Evolutionary conservation across 495 filamentous ascomycete species (phyloP).

Genomic region (Talaromyces adpressus): DNA sequence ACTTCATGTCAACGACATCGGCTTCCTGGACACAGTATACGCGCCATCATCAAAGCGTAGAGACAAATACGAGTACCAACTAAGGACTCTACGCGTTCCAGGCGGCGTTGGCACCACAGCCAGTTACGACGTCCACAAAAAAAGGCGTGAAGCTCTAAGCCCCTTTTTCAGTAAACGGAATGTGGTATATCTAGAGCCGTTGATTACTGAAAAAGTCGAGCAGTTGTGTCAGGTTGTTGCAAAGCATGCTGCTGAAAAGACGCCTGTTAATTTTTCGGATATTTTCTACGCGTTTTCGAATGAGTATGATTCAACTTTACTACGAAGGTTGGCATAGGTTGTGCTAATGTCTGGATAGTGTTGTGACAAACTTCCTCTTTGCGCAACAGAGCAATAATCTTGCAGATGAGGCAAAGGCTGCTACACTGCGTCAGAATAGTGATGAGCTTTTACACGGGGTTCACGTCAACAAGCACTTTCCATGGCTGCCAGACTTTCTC

Average conservation of each 20-base stretch:
- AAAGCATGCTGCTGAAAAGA: slow-evolving; percentile 20
- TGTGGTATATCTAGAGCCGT: slow-evolving; percentile 20
- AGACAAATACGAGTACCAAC: slow-evolving; percentile 20
- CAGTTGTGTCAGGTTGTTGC: slow-evolving; percentile 23
- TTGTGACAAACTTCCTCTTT: slow-evolving; percentile 32
- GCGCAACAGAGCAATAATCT: slow-evolving; percentile 26
- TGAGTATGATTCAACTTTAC: slow-evolving; percentile 15
- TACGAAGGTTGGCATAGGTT: slow-evolving; percentile 1
- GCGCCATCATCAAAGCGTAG: slow-evolving; percentile 10
- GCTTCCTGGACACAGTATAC: slow-evolving; percentile 25
- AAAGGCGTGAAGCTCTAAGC: slow-evolving; percentile 26
- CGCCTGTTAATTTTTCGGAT: slow-evolving; percentile 34
- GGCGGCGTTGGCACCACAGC: slow-evolving; percentile 18
- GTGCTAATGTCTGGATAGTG: slow-evolving; percentile 22
- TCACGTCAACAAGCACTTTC: slow-evolving; percentile 34
- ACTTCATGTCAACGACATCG: slow-evolving; percentile 26
- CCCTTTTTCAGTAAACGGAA: slow-evolving; percentile 31
- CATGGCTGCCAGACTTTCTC: slow-evolving; percentile 29
- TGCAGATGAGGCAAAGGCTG: slow-evolving; percentile 24
- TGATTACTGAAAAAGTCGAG: slow-evolving; percentile 26
- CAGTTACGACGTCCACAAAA: slow-evolving; percentile 23
- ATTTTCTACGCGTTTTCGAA: slow-evolving; percentile 27
- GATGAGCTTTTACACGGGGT: slow-evolving; percentile 26
- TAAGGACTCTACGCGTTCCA: slow-evolving; percentile 12
- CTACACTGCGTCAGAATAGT: slow-evolving; percentile 25